Base-by-base conservation (phyloP, 805 yeast species). In the Kluyveromyces dobzhanskii region DNA sequence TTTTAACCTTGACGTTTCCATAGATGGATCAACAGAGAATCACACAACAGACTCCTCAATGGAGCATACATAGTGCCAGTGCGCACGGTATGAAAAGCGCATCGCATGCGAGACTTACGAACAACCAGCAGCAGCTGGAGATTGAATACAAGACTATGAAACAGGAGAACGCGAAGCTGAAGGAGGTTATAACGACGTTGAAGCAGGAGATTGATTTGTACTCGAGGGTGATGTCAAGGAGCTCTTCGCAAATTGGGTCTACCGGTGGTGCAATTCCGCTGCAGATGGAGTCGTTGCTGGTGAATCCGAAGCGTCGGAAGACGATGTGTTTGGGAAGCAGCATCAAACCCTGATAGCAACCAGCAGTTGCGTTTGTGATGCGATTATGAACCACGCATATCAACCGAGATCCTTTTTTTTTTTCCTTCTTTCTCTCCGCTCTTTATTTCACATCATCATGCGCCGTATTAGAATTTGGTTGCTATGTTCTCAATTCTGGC, bases 101-200 rank as follows among this genome's bases (percentile, higher is more conserved):
- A n/a, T 27, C 30, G 30, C 30, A 27, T 13, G 30, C 30, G 6
- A 12, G 30, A 7, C 13, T 27, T 12, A n/a, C 30, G 30, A 27
- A 27, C 11, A 27, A 27, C 30, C 30, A 27, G 30, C 30, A 27
- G 30, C 49, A 47, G 21, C 39, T 53, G 25, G 50, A 53, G 38
- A 40, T 46, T 34, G 56, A 53, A 36, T 47, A 47, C 45, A 46
- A 50, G 32, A 43, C 51, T 4, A 49, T 50, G 17, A 48, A 44
- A 27, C 50, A 45, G 31, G 57, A 53, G 35, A 53, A 53, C 44
- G 50, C 51, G 35, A 50, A 51, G 38, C 35, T 52, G 38, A 51
- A 48, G 35, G 43, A 44, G 30, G 56, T 51, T 19, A 46, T 51
- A n/a, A 44, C 44, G 19, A 44, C 45, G 33, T 39, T 50, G 35